Conservation (phyloP, 73 alveolate genomes). For the Diophrys appendiculata region DNA sequence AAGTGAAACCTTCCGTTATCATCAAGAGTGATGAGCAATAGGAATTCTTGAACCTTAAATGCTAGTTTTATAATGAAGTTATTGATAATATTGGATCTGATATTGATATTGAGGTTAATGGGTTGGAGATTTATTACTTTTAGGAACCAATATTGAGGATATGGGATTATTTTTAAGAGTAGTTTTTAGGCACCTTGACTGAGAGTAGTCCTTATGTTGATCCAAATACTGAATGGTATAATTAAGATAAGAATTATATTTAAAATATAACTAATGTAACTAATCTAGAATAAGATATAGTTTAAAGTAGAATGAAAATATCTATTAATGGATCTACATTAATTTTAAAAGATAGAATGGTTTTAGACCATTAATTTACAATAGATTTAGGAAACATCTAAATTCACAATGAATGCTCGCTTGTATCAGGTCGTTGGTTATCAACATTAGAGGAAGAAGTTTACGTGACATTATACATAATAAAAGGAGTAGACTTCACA, state of each 20-base stretch:
- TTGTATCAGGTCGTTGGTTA: neutral
- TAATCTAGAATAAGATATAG: neutral
- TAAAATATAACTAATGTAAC: neutral
- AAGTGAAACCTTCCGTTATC: neutral
- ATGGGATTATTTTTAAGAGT: neutral
- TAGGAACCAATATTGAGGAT: neutral
- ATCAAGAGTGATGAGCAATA: neutral
- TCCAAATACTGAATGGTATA: neutral
- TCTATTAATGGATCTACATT: neutral
- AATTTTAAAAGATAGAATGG: neutral
- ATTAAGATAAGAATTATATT: neutral
- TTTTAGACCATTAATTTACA: neutral
- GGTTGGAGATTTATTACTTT: neutral
- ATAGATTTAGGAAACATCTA: neutral
- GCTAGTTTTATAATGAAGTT: neutral
- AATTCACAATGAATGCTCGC: neutral
- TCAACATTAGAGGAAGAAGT: neutral
- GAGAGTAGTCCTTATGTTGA: neutral
- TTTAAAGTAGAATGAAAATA: neutral
- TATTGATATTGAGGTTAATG: neutral
- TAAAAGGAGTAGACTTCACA: neutral
- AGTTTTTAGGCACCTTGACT: neutral
- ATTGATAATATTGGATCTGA: neutral
- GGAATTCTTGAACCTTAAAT: neutral
- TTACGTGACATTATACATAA: neutral